These are phyloP conservation scores for Thermothelomyces thermophilus DNA, from an alignment of 2,329 filamentous ascomycete species.

Conservation along the genomic window DNA sequence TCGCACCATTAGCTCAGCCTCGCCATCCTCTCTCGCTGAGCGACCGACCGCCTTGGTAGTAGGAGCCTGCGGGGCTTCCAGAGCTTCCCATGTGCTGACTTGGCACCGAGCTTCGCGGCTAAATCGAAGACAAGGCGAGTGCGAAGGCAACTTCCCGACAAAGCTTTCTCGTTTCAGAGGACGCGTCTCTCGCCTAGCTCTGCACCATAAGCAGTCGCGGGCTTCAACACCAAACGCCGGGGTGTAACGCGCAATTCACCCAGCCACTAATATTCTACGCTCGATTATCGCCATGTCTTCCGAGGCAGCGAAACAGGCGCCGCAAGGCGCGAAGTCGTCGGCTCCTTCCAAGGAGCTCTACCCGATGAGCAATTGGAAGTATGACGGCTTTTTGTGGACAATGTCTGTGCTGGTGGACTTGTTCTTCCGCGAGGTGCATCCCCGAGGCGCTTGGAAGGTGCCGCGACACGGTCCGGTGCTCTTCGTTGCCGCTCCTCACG, in stretches of 20 bases:
- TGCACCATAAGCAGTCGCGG: too few relatives aligned
- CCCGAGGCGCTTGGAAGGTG: conserved; percentile 90
- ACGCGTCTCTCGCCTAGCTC: too few relatives aligned
- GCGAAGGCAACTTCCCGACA: too few relatives aligned
- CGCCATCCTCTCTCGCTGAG: not conserved
- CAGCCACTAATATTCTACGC: not conserved
- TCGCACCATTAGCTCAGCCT: too few relatives aligned
- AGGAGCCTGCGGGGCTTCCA: not conserved
- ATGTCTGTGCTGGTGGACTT: conserved; percentile 84
- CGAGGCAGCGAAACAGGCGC: conserved; percentile 8
- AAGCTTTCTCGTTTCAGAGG: too few relatives aligned
- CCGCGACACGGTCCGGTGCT: conserved; percentile 83
- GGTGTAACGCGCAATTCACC: too few relatives aligned
- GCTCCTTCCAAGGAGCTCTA: conserved; percentile 48
- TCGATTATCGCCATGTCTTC: conserved; percentile 16
- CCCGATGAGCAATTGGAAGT: conserved; percentile 66
- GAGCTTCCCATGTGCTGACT: not conserved
- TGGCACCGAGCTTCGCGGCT: too few relatives aligned
- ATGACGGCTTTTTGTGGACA: conserved; percentile 70
- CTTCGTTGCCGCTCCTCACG: conserved; percentile 93
- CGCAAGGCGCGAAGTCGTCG: conserved; percentile 25
- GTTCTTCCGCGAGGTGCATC: conserved; percentile 97
- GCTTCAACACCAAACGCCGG: too few relatives aligned
- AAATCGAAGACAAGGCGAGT: too few relatives aligned
- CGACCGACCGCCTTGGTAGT: not conserved